phyloP scores from a whole-genome alignment of 441 rosid species.

The Adansonia gregorii region DNA sequence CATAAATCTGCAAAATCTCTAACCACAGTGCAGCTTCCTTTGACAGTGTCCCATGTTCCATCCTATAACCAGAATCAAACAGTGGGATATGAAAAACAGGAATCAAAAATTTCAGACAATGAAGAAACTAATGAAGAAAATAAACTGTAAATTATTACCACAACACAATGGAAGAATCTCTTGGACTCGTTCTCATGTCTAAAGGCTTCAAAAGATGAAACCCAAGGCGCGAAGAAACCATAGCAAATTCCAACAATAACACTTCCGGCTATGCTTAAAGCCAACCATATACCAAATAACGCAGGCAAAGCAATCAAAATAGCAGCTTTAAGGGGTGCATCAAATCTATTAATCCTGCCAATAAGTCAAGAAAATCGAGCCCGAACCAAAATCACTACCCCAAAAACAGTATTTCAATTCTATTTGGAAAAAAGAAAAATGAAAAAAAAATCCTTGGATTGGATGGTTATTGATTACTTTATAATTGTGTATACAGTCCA shows the following conservation, averaged over 20 bases:
- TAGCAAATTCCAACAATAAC: constrained; percentile 68
- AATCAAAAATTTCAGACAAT: constrained; percentile 7
- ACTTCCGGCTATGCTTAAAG: constrained; percentile 68
- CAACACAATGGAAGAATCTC: constrained; percentile 64
- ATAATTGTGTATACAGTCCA: constrained; percentile 70
- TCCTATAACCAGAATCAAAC: constrained; percentile 49
- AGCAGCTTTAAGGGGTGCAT: constrained; percentile 67
- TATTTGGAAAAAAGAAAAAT: not conserved
- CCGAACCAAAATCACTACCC: not conserved
- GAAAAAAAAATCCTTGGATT: not conserved
- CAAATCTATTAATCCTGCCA: constrained; percentile 63
- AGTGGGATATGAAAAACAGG: not conserved
- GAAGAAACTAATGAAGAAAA: not conserved
- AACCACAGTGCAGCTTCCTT: constrained; percentile 73
- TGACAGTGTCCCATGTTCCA: constrained; percentile 80
- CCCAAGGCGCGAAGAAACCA: constrained; percentile 85
- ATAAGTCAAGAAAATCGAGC: constrained; percentile 9
- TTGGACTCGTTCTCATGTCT: constrained; percentile 58
- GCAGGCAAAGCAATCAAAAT: constrained; percentile 61
- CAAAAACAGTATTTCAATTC: not conserved
- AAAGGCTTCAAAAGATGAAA: constrained; percentile 85
- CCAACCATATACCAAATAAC: constrained; percentile 73
- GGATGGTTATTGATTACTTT: constrained; percentile 43
- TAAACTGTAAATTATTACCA: constrained; percentile 41
- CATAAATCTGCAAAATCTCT: constrained; percentile 75